Evolutionary conservation across 805 yeast species (phyloP), one percentile per base, ranked within the genome.

Genomic region (Candida peoriensis): DNA sequence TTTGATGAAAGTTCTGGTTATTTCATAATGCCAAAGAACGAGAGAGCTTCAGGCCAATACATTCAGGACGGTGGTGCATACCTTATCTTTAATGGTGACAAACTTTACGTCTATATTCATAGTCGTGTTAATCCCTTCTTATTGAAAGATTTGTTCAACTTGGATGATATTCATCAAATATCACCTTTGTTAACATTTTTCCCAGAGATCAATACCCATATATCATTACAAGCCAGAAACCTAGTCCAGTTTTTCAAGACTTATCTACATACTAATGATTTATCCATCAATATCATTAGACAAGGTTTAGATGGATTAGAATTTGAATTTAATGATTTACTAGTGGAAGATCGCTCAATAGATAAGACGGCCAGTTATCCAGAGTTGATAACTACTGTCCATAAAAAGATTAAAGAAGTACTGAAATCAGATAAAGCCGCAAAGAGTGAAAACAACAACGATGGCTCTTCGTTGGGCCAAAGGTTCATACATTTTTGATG

Each of bases 81-180:
- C 57, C 54, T 93, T 30, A 58, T 82, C 15, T 88, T 83, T 63
- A 76, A 85, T 48, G 90, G 95, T 14, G 64, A 63, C 16, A 50
- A 60, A 11, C 64, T 78, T 4, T 66, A 66, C 33, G 62, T 89
- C 24, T 81, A 84, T 77, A 63, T 89, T 27, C 86, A 83, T 55
- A 74, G 74, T 14, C 72, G 75, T 28, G 83, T 84, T 0, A 78
- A 81, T 45, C 76, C 81, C 8, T 57, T 76, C 38, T 64, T 93
- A 17, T 49, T 89, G 23, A 66, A 73, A 43, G 97, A 89, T 55
- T 58, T 93, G 37, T 78, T 90, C 50, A 95, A 90, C 1, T 67
- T 74, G 18, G 68, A 70, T 6, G 47, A 67, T 1, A 41, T 57
- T 4, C 28, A 35, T 5, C 32, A 41, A 40, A 42, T 64, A 6